phyloP scores from a whole-genome alignment of 768 basidiomycete genomes.

The Cystobasidium tubakii region DNA sequence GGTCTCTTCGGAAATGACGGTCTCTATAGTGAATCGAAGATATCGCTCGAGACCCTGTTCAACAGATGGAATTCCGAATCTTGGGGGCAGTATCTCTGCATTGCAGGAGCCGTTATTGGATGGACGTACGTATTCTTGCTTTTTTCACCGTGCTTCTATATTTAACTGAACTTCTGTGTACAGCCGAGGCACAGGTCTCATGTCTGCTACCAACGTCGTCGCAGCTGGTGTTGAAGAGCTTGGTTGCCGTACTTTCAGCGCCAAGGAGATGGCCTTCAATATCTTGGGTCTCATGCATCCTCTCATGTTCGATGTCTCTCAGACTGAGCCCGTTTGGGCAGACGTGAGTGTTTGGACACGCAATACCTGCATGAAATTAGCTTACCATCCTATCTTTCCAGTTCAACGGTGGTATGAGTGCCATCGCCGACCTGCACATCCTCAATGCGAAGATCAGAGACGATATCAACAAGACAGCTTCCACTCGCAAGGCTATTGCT shows the following conservation, averaged over 20 bases:
- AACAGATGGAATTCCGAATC: slow-evolving; percentile 96
- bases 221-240: slow-evolving; percentile 86
- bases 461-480: slow-evolving; percentile 74
- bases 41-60: slow-evolving; percentile 95
- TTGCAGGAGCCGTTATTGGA: slow-evolving; percentile 98
- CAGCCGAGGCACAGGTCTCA: slow-evolving; percentile 82
- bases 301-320: slow-evolving; percentile 95
- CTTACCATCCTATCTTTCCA: not conserved
- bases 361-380: too few relatives aligned
- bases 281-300: slow-evolving; percentile 99
- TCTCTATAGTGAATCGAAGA: slow-evolving; percentile 96
- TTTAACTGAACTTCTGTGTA: slow-evolving; percentile 68
- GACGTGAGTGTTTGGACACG: slow-evolving; percentile 49
- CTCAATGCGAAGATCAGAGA: slow-evolving; percentile 60
- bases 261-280: slow-evolving; percentile 99
- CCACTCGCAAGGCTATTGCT: slow-evolving; percentile 84
- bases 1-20: slow-evolving; percentile 97
- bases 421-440: slow-evolving; percentile 36
- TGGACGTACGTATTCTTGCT: slow-evolving; percentile 35
- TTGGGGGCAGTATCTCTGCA: slow-evolving; percentile 97
- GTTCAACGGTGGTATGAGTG: slow-evolving; percentile 40
- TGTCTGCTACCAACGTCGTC: slow-evolving; percentile 89
- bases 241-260: slow-evolving; percentile 95
- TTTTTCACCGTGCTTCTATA: too few relatives aligned
- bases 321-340: slow-evolving; percentile 99